Percentiles rank a stretch among this genome's conserved stretches.
Evolutionary conservation across 75 land plant genomes (phyloP).

Genomic region (Pinus taeda): DNA sequence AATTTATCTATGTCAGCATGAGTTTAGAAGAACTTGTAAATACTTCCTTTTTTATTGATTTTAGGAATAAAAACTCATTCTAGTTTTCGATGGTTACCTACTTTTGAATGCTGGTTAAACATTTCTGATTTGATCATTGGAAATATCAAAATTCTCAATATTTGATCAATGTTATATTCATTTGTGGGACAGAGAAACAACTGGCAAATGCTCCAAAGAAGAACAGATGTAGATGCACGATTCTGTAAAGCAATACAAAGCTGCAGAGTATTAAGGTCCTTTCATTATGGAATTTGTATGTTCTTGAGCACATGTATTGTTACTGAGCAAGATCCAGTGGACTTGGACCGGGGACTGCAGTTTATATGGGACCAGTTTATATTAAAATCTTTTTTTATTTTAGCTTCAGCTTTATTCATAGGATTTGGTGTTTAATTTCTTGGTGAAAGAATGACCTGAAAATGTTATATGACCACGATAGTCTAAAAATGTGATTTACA

Average conservation of each 20-base stretch:
- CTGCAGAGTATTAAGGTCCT: conserved; percentile 1
- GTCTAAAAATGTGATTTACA: background rate
- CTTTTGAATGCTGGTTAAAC: background rate
- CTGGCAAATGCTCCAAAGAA: conserved; percentile 7
- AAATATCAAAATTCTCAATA: background rate
- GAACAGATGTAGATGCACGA: conserved; percentile 6
- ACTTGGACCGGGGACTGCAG: background rate
- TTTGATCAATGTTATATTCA: background rate
- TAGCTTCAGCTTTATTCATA: background rate
- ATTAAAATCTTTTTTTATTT: conserved; percentile 3
- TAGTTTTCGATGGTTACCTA: background rate
- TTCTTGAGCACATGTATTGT: background rate
- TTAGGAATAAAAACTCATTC: too few relatives aligned
- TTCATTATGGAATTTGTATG: conserved; percentile 8
- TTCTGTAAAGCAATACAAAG: background rate
- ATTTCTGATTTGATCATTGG: background rate
- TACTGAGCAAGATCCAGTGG: conserved; percentile 3
- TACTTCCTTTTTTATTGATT: too few relatives aligned
- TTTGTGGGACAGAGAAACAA: conserved; percentile 4
- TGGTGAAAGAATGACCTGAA: conserved; percentile 2
- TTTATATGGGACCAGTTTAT: background rate
- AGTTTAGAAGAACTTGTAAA: too few relatives aligned
- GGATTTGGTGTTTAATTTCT: conserved; percentile 1
- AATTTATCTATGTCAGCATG: too few relatives aligned
- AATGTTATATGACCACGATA: conserved; percentile 5